A percentile compares a stretch with the other conserved stretches of the same genome.
Evolutionary conservation across 2,329 filamentous ascomycete species (phyloP).

Genomic region (Parascedosporium putredinis): DNA sequence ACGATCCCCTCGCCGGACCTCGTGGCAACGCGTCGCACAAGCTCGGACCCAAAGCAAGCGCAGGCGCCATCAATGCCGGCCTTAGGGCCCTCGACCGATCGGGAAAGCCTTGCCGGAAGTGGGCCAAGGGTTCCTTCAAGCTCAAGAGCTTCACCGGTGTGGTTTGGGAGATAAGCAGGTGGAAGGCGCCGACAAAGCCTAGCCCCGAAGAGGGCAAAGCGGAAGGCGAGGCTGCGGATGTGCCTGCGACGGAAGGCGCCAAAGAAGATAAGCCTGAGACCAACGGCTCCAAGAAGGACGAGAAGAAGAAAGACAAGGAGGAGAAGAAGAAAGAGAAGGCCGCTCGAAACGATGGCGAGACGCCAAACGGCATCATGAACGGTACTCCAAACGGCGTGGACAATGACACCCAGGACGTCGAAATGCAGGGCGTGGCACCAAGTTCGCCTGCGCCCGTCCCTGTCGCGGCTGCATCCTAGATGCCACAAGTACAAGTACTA

Average conservation of each 20-base stretch:
- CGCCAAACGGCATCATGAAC: slow-evolving; percentile 3
- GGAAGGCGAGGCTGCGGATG: slow-evolving; percentile 3
- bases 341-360: slow-evolving; percentile 28
- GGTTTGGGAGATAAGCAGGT: slow-evolving; percentile 70
- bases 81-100: slow-evolving; percentile 87
- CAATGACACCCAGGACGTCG: slow-evolving; percentile 35
- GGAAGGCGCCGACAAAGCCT: slow-evolving; percentile 62
- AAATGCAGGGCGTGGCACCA: slow-evolving; percentile 42
- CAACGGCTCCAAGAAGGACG: slow-evolving; percentile 37
- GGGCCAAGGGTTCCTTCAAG: slow-evolving; percentile 71
- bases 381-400: slow-evolving; percentile 19
- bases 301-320: slow-evolving; percentile 32
- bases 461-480: slow-evolving; percentile 32
- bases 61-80: slow-evolving; percentile 93
- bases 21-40: slow-evolving; percentile 56
- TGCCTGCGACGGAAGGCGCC: slow-evolving; percentile 38
- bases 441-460: slow-evolving; percentile 41
- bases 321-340: neutral
- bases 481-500: neutral
- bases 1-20: slow-evolving; percentile 44
- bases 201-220: slow-evolving; percentile 35
- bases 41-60: slow-evolving; percentile 91
- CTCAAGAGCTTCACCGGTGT: slow-evolving; percentile 91
- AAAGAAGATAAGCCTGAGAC: slow-evolving; percentile 50
- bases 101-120: slow-evolving; percentile 85